A percentile compares a stretch with the other conserved stretches of the same genome.
Evolutionary conservation across 2,329 filamentous ascomycete genomes (phyloP).

Genomic region (Shiraia bambusicola): DNA sequence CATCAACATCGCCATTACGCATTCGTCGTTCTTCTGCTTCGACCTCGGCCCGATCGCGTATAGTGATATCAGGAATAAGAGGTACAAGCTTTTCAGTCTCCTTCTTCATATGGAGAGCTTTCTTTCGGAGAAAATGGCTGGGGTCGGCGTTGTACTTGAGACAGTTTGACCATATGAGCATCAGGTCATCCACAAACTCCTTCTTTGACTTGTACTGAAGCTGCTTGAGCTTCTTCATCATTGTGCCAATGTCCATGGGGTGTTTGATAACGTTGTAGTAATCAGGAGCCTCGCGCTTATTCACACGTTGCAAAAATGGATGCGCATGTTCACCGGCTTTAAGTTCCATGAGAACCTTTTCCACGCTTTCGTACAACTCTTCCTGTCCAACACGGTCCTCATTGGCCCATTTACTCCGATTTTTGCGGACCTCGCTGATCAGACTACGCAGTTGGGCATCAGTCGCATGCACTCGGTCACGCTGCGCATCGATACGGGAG

Average conservation of each 20-base stretch:
- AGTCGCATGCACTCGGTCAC: slow-evolving; percentile 84
- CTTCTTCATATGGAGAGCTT: slow-evolving; percentile 94
- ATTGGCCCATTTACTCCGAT: slow-evolving; percentile 97
- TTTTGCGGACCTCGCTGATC: slow-evolving; percentile 97
- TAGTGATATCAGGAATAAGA: slow-evolving; percentile 87
- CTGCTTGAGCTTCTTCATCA: slow-evolving; percentile 94
- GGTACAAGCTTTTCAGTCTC: slow-evolving; percentile 96
- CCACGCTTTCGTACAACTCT: slow-evolving; percentile 92
- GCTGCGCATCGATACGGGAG: slow-evolving; percentile 89
- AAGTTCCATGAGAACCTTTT: slow-evolving; percentile 94
- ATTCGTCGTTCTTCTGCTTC: slow-evolving; percentile 73
- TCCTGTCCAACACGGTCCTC: slow-evolving; percentile 97
- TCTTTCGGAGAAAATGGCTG: slow-evolving; percentile 82
- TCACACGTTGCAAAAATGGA: slow-evolving; percentile 91
- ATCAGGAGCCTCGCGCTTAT: slow-evolving; percentile 94
- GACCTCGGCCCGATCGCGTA: slow-evolving; percentile 89
- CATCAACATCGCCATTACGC: slow-evolving; percentile 77
- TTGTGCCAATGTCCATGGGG: slow-evolving; percentile 95
- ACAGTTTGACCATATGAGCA: slow-evolving; percentile 96
- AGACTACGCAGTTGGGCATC: slow-evolving; percentile 88
- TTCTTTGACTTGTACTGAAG: slow-evolving; percentile 67
- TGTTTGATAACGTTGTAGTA: slow-evolving; percentile 94
- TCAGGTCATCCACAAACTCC: slow-evolving; percentile 91
- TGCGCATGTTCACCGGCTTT: slow-evolving; percentile 97
- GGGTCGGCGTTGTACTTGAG: slow-evolving; percentile 92